Conservation (phyloP, 352 stramenopile genomes). For the Phytopythium delawarense region DNA sequence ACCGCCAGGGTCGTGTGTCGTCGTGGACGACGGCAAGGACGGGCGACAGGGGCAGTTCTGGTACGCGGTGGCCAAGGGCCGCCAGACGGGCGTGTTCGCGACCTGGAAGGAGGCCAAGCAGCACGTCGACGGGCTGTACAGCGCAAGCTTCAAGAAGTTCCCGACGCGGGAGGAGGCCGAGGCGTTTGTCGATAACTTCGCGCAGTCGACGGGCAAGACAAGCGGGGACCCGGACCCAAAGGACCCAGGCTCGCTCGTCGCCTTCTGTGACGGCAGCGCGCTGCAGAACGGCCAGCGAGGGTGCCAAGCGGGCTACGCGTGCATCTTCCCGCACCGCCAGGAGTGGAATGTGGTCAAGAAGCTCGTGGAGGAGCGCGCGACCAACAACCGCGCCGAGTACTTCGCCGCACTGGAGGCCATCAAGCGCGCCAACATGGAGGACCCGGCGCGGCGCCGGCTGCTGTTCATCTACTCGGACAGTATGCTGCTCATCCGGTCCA, state of each 20-base stretch:
- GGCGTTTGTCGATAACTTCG: conserved; percentile 40
- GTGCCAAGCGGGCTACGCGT: conserved; percentile 63
- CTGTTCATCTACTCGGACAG: conserved; percentile 79
- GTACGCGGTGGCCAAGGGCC: conserved; percentile 56
- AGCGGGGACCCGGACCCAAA: conserved; percentile 37
- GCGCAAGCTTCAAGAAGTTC: conserved; percentile 59
- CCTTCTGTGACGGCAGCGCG: conserved; percentile 75
- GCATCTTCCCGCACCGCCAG: conserved; percentile 64
- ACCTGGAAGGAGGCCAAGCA: conserved; percentile 49
- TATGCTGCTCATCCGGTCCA: conserved; percentile 76
- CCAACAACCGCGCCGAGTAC: conserved; percentile 56
- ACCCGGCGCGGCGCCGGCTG: conserved; percentile 21
- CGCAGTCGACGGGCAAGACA: neutral
- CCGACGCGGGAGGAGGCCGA: conserved; percentile 37
- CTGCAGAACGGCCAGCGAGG: conserved; percentile 50
- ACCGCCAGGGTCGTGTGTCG: conserved; percentile 1
- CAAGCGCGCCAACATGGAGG: conserved; percentile 58
- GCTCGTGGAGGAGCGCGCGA: conserved; percentile 33
- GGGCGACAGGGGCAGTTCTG: conserved; percentile 8
- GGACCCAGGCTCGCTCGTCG: conserved; percentile 49
- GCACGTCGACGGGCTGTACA: conserved; percentile 49
- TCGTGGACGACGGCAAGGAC: conserved; percentile 2
- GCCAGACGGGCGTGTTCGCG: conserved; percentile 46
- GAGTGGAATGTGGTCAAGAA: conserved; percentile 62
- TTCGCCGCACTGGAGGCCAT: conserved; percentile 57